Conservation (phyloP, 805 yeast species). For the Spathaspora passalidarum region DNA sequence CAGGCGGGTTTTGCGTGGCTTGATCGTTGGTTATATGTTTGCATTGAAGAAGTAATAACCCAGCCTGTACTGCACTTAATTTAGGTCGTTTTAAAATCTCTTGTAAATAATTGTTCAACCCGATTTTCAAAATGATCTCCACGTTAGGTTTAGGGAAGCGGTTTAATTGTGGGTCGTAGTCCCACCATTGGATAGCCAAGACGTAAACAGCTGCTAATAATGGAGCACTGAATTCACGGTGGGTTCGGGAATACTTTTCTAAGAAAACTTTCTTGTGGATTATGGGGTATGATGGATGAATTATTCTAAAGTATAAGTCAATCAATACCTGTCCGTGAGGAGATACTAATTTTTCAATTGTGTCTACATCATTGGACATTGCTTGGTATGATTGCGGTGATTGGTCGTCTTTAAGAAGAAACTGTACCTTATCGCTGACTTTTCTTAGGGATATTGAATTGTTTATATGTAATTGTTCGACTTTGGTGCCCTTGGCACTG, state of each 20-base stretch:
- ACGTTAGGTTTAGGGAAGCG: constrained; percentile 79
- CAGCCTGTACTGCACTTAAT: constrained; percentile 89
- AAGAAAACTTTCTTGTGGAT: constrained; percentile 87
- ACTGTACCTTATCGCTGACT: constrained; percentile 74
- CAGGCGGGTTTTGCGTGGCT: constrained; percentile 10
- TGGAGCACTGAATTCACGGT: constrained; percentile 89
- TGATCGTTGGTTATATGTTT: constrained; percentile 31
- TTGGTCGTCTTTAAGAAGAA: constrained; percentile 77
- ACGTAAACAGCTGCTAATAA: constrained; percentile 86
- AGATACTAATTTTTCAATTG: constrained; percentile 80
- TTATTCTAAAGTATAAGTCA: constrained; percentile 76
- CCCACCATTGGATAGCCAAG: constrained; percentile 93
- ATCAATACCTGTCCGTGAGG: constrained; percentile 86
- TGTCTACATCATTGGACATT: constrained; percentile 76
- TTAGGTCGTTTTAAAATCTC: constrained; percentile 85
- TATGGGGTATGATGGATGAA: constrained; percentile 91
- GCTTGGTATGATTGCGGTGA: constrained; percentile 63
- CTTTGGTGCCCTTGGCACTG: constrained; percentile 30
- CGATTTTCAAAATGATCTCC: constrained; percentile 41
- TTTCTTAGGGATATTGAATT: constrained; percentile 67
- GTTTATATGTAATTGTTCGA: constrained; percentile 77
- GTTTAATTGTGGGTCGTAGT: constrained; percentile 72
- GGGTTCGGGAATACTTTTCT: constrained; percentile 88
- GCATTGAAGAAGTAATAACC: constrained; percentile 71
- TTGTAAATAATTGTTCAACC: constrained; percentile 66